Conservation (phyloP, 352 stramenopile genomes). For the Pythium phragmitis region DNA sequence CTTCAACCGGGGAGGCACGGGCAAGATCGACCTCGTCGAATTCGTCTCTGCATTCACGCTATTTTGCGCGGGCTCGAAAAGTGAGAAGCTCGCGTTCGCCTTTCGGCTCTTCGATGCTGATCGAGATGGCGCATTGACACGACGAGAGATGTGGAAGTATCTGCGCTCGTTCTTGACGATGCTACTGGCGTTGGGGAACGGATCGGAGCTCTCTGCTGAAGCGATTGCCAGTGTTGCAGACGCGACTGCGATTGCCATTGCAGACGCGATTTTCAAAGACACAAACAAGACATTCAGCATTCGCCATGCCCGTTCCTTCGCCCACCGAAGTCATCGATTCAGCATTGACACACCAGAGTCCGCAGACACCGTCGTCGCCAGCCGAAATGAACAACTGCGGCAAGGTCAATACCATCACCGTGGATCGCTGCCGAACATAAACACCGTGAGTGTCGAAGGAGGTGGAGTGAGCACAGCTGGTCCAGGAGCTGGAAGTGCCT, state of each 20-base stretch:
- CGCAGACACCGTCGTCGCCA: conserved; percentile 37
- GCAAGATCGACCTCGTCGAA: conserved; percentile 86
- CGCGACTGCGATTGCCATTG: conserved; percentile 79
- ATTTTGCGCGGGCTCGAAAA: conserved; percentile 95
- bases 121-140: conserved; percentile 86
- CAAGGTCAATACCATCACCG: conserved; percentile 64
- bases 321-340: conserved; percentile 41
- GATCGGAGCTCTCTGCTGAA: conserved; percentile 75
- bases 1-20: conserved; percentile 82
- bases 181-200: conserved; percentile 92
- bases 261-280: conserved; percentile 81
- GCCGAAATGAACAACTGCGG: conserved; percentile 29
- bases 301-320: conserved; percentile 29
- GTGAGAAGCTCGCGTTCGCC: conserved; percentile 91
- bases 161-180: conserved; percentile 94
- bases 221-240: conserved; percentile 80
- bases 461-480: conserved; percentile 52
- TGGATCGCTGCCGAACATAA: conserved; percentile 63
- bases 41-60: conserved; percentile 94
- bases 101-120: conserved; percentile 92
- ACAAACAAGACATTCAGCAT: conserved; percentile 79
- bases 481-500: conserved; percentile 61
- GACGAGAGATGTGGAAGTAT: conserved; percentile 92
- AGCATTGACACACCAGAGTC: conserved; percentile 63
- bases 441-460: conserved; percentile 51